These are phyloP conservation scores for Neospermospora avenae DNA, from an alignment of 2,329 filamentous ascomycete genomes.

Conservation along the genomic window DNA sequence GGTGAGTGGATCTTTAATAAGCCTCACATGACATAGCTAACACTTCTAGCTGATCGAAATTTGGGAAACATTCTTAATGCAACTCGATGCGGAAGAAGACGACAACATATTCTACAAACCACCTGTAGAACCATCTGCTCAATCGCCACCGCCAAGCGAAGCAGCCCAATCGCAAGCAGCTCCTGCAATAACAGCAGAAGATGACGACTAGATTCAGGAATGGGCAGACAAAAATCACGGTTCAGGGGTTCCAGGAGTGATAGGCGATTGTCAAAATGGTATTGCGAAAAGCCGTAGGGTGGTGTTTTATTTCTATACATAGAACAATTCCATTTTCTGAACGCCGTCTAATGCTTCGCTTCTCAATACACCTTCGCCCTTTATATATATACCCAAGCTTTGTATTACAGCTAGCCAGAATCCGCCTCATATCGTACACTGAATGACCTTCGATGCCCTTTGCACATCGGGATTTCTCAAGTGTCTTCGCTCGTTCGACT, in stretches of 20 bases:
- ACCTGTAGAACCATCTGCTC: constrained; percentile 51
- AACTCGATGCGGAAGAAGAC: constrained; percentile 91
- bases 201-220: constrained; percentile 23
- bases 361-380: neutral
- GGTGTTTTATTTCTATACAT: constrained; percentile 33
- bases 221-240: neutral
- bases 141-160: constrained; percentile 32
- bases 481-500: neutral
- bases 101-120: constrained; percentile 65
- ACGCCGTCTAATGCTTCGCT: constrained; percentile 9
- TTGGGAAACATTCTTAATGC: constrained; percentile 98
- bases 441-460: neutral
- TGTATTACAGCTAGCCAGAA: neutral
- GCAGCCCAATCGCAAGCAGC: constrained; percentile 16
- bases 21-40: neutral
- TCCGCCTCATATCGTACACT: constrained; percentile 2
- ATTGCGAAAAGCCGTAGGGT: neutral
- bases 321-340: constrained; percentile 27
- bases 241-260: neutral
- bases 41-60: constrained; percentile 65
- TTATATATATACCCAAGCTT: neutral
- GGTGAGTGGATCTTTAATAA: constrained; percentile 46
- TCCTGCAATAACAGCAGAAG: constrained; percentile 23
- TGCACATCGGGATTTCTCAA: neutral
- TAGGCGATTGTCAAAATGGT: neutral